Evolutionary conservation across 2,329 filamentous ascomycete species (phyloP), one percentile per base, ranked within the genome.

Genomic region (Alternaria gaisen): DNA sequence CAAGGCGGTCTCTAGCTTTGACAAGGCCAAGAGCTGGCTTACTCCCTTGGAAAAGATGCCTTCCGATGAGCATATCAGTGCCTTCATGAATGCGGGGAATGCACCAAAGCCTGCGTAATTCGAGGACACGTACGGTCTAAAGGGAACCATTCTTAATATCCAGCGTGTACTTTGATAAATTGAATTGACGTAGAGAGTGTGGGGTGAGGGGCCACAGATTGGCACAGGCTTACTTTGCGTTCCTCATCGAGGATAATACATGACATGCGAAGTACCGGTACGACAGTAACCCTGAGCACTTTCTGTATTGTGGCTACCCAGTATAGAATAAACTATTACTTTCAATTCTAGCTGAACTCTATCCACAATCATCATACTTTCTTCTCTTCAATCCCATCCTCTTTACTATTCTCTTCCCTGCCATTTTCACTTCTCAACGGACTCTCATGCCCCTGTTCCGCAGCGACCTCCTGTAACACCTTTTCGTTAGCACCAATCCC

Each of bases 1-100:
- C 62, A 82, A 80, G 68, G 69, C 70, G 1, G 74, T 79, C 3
- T 71, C 73, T 4, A 72, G 63, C 51, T 78, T 73, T 42, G 73
- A 78, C 48, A 74, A 70, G 47, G 54, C 60, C 20, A 66, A 71
- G 22, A 69, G 66, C 32, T 73, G 71, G 71, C 62, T 78, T 6
- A 73, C 68, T 11, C 75, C 75, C 3, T 55, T 77, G 38, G 63
- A 70, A 20, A 61, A 73, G 53, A 70, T 77, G 69, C 75, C 75
- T 4, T 67, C 70, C 1, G 70, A 76, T 9, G 71, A 75, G 52
- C 65, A 68, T 36, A 72, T 77, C 26, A 65, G 59, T 22, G 61
- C 67, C 3, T 61, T 65, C 22, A 71, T 73, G 67, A 60, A 26
- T 26, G 54, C 56, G 9, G 46, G 56, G 7, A 67, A 61, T 56